These are phyloP conservation scores for Phylloporus sp. DNA, from an alignment of 768 basidiomycete species.

Conservation along the genomic window DNA sequence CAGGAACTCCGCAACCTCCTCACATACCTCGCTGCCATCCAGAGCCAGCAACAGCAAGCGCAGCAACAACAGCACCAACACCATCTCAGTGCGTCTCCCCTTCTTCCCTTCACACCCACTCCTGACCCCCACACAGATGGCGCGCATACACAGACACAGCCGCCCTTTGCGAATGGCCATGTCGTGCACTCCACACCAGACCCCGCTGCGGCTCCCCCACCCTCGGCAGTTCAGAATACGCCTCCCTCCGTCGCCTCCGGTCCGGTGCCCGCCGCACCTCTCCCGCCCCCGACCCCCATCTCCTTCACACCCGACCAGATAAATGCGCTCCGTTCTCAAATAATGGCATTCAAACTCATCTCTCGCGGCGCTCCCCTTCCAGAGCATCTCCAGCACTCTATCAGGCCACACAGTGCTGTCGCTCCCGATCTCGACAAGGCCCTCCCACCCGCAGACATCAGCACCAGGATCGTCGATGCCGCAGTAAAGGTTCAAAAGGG, in stretches of 20 bases:
- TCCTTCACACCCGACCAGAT: slow-evolving; percentile 78
- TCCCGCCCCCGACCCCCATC: slow-evolving; percentile 64
- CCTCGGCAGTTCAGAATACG: slow-evolving; percentile 28
- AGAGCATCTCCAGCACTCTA: slow-evolving; percentile 62
- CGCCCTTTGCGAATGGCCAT: slow-evolving; percentile 45
- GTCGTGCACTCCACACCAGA: slow-evolving; percentile 25
- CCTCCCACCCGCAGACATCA: slow-evolving; percentile 54
- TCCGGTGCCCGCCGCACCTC: slow-evolving; percentile 45
- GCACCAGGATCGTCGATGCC: slow-evolving; percentile 63
- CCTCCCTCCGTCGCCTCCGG: slow-evolving; percentile 42
- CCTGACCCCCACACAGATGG: slow-evolving; percentile 30
- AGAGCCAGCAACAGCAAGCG: slow-evolving; percentile 22
- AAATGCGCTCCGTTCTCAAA: slow-evolving; percentile 71
- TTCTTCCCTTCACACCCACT: background rate
- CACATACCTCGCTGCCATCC: slow-evolving; percentile 33
- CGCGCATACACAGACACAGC: slow-evolving; percentile 26
- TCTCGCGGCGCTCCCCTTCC: slow-evolving; percentile 62
- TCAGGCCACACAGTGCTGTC: slow-evolving; percentile 58
- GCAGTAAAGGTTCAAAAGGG: slow-evolving; percentile 71
- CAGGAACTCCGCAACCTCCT: slow-evolving; percentile 40
- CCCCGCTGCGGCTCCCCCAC: slow-evolving; percentile 19
- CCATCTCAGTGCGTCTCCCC: slow-evolving; percentile 30
- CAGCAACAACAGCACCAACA: slow-evolving; percentile 29
- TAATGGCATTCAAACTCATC: slow-evolving; percentile 75
- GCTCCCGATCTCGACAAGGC: slow-evolving; percentile 62